A percentile compares a stretch with the other conserved stretches of the same genome.
Conservation (phyloP, 2,329 filamentous ascomycete genomes). For the Byssothecium circinans region DNA sequence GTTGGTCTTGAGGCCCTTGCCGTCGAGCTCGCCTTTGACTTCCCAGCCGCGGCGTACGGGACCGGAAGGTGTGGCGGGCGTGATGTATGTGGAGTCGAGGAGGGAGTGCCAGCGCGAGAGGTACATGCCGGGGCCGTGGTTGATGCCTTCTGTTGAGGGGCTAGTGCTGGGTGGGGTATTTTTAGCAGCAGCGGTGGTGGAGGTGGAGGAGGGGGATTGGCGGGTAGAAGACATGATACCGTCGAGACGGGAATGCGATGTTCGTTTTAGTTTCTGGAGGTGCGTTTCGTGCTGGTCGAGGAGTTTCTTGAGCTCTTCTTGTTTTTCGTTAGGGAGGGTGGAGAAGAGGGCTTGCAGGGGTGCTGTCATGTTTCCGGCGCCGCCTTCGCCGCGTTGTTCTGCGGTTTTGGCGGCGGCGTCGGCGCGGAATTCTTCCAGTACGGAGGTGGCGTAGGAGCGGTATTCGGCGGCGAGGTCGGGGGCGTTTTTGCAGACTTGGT, state of each 20-base stretch:
- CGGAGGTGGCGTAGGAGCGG: conserved; percentile 61
- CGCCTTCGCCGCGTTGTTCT: conserved; percentile 25
- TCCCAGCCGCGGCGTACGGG: conserved; percentile 52
- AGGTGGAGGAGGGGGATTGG: conserved; percentile 7
- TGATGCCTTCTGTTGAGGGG: conserved; percentile 41
- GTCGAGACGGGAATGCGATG: conserved; percentile 60
- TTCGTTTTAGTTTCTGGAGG: conserved; percentile 56
- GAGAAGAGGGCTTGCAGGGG: conserved; percentile 48
- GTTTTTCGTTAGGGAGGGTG: conserved; percentile 53
- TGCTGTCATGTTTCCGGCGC: conserved; percentile 48
- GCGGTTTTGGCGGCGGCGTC: conserved; percentile 20
- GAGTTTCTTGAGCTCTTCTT: conserved; percentile 50
- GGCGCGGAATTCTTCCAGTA: conserved; percentile 58
- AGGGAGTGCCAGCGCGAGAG: conserved; percentile 72
- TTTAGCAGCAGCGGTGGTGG: background rate
- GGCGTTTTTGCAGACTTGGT: conserved; percentile 68
- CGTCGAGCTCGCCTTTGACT: conserved; percentile 41
- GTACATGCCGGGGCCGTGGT: conserved; percentile 70
- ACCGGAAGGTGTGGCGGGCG: conserved; percentile 59
- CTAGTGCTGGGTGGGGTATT: background rate
- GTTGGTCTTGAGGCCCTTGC: conserved; percentile 34
- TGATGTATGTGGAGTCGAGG: conserved; percentile 69
- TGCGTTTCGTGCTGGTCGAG: conserved; percentile 65
- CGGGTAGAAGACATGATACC: conserved; percentile 53
- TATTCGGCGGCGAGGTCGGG: conserved; percentile 66